A percentile compares a stretch with the other conserved stretches of the same genome.
phyloP scores from a whole-genome alignment of 129 eudicot genomes.

The Flaveria robusta region DNA sequence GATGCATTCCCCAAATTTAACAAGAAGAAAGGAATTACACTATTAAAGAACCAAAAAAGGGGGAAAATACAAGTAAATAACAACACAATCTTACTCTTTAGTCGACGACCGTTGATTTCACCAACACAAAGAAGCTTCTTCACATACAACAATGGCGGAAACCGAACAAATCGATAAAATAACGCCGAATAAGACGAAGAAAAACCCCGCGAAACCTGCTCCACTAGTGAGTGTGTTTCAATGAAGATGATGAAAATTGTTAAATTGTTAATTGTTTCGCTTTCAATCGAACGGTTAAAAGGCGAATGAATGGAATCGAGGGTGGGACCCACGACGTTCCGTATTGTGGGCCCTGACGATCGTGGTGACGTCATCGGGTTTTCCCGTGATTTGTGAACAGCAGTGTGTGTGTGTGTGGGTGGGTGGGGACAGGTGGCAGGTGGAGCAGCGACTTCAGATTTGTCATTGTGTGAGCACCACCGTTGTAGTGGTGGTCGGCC shows the following conservation, averaged over 20 bases:
- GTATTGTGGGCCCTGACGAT: constrained; percentile 26
- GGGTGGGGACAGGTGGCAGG: constrained; percentile 37
- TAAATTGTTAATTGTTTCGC: constrained; percentile 26
- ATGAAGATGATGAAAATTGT: background rate
- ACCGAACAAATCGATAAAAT: constrained; percentile 22
- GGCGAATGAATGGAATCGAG: constrained; percentile 13
- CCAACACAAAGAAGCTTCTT: background rate
- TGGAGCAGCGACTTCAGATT: constrained; percentile 41
- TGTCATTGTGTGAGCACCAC: constrained; percentile 31
- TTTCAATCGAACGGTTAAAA: constrained; percentile 53
- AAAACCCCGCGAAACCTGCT: constrained; percentile 63
- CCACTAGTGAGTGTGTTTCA: constrained; percentile 15
- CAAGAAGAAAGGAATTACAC: constrained; percentile 40
- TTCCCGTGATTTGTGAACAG: constrained; percentile 35
- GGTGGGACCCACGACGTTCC: constrained; percentile 26
- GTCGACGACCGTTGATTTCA: constrained; percentile 24
- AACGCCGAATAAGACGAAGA: constrained; percentile 15
- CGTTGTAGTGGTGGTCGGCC: constrained; percentile 15
- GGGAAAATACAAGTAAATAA: background rate
- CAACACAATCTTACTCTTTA: constrained; percentile 34
- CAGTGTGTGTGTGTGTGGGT: background rate
- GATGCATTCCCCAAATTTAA: constrained; percentile 38
- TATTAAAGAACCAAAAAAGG: background rate
- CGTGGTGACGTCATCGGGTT: constrained; percentile 38
- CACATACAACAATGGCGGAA: constrained; percentile 38